These are phyloP conservation scores for Sarcodon sp. DNA, from an alignment of 768 basidiomycete genomes.

Conservation along the genomic window DNA sequence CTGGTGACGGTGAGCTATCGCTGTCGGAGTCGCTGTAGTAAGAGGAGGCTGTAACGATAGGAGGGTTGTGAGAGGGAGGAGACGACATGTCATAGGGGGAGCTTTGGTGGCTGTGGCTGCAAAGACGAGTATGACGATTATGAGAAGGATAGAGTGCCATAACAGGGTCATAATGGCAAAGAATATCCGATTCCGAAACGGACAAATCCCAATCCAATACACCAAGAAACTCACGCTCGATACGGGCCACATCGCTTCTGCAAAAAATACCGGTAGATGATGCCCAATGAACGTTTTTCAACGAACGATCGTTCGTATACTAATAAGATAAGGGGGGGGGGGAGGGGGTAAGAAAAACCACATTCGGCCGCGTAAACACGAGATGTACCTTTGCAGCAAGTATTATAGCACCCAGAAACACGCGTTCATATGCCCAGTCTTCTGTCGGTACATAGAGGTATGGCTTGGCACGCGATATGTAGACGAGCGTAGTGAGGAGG, in stretches of 20 bases:
- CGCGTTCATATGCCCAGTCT: conserved; percentile 81
- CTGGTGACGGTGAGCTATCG: too few relatives aligned
- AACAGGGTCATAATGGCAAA: conserved; percentile 5
- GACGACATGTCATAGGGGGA: too few relatives aligned
- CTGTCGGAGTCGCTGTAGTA: too few relatives aligned
- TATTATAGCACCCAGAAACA: conserved; percentile 86
- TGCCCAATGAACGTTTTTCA: conserved; percentile 19
- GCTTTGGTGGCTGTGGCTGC: too few relatives aligned
- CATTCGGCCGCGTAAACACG: conserved; percentile 4
- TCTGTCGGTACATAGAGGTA: conserved; percentile 73
- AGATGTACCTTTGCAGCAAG: conserved; percentile 63
- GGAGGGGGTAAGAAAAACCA: neutral
- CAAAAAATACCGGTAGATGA: conserved; percentile 10
- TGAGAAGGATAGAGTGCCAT: conserved; percentile 5
- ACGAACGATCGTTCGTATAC: neutral
- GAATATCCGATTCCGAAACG: conserved; percentile 11
- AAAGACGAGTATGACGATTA: neutral
- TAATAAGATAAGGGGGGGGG: neutral
- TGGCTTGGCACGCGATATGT: conserved; percentile 65
- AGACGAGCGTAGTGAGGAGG: conserved; percentile 59
- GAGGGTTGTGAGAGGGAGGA: too few relatives aligned
- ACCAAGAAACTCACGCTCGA: conserved; percentile 16
- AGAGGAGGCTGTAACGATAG: too few relatives aligned
- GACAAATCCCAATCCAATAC: conserved; percentile 15
- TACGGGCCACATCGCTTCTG: conserved; percentile 11